These are phyloP conservation scores for Ulvella scutata DNA, from an alignment of 139 green algal species.

Conservation along the genomic window DNA sequence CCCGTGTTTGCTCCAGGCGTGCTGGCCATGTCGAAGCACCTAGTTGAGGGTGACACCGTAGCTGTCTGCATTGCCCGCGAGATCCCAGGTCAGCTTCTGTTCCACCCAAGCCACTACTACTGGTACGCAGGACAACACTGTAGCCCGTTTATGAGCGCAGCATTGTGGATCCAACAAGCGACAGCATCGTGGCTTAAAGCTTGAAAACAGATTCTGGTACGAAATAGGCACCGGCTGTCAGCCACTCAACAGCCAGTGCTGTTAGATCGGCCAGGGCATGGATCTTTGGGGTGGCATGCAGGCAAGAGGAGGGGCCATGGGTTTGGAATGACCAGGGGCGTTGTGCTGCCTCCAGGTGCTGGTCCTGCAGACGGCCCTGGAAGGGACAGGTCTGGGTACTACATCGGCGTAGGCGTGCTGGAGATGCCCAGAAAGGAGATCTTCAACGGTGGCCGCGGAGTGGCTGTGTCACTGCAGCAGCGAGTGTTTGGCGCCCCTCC, in stretches of 20 bases:
- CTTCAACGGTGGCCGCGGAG: conserved; percentile 29
- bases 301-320: neutral
- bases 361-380: conserved; percentile 3
- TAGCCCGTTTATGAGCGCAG: too few relatives aligned
- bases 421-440: conserved; percentile 43
- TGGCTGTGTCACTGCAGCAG: conserved; percentile 42
- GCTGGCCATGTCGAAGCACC: conserved; percentile 32
- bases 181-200: too few relatives aligned
- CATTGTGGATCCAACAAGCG: too few relatives aligned
- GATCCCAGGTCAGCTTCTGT: conserved; percentile 21
- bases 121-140: too few relatives aligned
- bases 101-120: too few relatives aligned
- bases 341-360: conserved; percentile 17
- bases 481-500: conserved; percentile 35
- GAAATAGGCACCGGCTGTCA: too few relatives aligned
- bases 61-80: conserved; percentile 49
- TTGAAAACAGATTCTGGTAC: too few relatives aligned
- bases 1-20: conserved; percentile 63
- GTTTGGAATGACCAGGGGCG: conserved; percentile 31
- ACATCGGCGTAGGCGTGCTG: conserved; percentile 40
- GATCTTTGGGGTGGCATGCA: neutral
- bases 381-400: conserved; percentile 12
- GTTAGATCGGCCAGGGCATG: too few relatives aligned
- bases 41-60: conserved; percentile 54
- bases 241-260: too few relatives aligned